Evolutionary conservation across 2,329 filamentous ascomycete genomes (phyloP).

Genomic region (Aureobasidium zeae): DNA sequence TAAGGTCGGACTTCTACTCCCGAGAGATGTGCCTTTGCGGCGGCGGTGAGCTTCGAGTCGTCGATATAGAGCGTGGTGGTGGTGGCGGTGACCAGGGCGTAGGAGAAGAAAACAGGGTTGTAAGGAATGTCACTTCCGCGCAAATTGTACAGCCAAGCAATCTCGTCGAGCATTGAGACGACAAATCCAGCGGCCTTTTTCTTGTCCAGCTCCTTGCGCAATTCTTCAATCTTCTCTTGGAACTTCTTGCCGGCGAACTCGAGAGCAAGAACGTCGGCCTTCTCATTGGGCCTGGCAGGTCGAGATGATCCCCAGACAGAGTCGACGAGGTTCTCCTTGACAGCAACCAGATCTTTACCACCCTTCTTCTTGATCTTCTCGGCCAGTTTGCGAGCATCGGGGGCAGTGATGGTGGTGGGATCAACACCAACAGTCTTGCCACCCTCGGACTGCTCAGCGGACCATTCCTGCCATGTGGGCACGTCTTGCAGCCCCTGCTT

Average conservation of each 20-base stretch:
- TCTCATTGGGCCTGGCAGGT: conserved; percentile 65
- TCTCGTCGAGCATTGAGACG: conserved; percentile 89
- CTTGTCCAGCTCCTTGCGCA: conserved; percentile 86
- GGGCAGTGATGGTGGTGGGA: conserved; percentile 70
- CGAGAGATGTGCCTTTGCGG: conserved; percentile 60
- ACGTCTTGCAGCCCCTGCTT: conserved; percentile 92
- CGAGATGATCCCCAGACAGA: conserved; percentile 70
- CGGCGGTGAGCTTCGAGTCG: conserved; percentile 61
- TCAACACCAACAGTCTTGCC: conserved; percentile 89
- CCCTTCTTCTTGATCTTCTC: conserved; percentile 83
- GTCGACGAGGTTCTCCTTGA: conserved; percentile 82
- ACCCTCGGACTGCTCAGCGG: conserved; percentile 70
- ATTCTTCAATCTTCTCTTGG: conserved; percentile 69
- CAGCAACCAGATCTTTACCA: conserved; percentile 63
- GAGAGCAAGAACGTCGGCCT: conserved; percentile 60
- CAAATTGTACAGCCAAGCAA: conserved; percentile 98
- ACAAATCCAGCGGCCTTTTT: conserved; percentile 81
- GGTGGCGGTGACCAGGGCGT: conserved; percentile 72
- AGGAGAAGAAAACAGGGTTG: conserved; percentile 98
- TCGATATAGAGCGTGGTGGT: conserved; percentile 78
- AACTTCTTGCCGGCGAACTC: conserved; percentile 76
- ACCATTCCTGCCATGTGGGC: conserved; percentile 96
- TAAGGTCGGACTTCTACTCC: conserved; percentile 74
- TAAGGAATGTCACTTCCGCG: conserved; percentile 92
- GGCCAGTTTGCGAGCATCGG: conserved; percentile 62